Base-by-base conservation (phyloP, 805 yeast species). In the Suhomyces faveliae region DNA sequence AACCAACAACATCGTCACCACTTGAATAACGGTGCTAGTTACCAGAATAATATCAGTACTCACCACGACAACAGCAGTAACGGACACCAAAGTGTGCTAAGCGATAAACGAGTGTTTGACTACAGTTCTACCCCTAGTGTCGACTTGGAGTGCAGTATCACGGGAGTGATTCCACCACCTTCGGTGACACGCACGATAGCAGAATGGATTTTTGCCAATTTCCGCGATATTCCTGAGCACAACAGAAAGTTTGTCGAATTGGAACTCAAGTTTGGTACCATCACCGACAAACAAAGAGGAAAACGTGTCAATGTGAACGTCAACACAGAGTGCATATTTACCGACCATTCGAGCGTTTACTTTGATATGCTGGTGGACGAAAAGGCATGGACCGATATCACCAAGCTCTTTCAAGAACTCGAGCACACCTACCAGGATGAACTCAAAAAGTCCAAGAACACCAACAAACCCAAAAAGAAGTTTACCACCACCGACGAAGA, bases 121-220 rank as follows among this genome's bases (percentile, higher is more conserved):
- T 53, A 58, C 15, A 56, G 63, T 9, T 49, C 63, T 41, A 67
- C 70, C 25, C 56, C 63, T 9, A 62, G 71, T 41, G 63, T 63
- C 9, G 76, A 70, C 55, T 58, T 73, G 37, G 76, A 73, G 55
- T 71, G 76, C 43, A 79, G 89, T 37, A 77, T 89, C 13, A 83
- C 89, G 0, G 91, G 90, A 4, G 76, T 86, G 0, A 83, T 83
- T 39, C 94, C 94, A 0, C 79, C 87, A 42, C 89, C 89, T 59
- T 92, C 89, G 57, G 73, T 88, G 49, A 86, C 91, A 5, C 80
- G 91, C 59, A 81, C 87, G 27, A 81, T 91, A 5, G 86, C 94
- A 19, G 89, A 85, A 56, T 91, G 97, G 97, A 76, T 91, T 7
- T 90, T 86, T 73, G 90, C 95, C 15, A 85, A 87, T 52, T 74